These are phyloP conservation scores for Vinca minor DNA, from an alignment of 257 asterid species.

Conservation along the genomic window DNA sequence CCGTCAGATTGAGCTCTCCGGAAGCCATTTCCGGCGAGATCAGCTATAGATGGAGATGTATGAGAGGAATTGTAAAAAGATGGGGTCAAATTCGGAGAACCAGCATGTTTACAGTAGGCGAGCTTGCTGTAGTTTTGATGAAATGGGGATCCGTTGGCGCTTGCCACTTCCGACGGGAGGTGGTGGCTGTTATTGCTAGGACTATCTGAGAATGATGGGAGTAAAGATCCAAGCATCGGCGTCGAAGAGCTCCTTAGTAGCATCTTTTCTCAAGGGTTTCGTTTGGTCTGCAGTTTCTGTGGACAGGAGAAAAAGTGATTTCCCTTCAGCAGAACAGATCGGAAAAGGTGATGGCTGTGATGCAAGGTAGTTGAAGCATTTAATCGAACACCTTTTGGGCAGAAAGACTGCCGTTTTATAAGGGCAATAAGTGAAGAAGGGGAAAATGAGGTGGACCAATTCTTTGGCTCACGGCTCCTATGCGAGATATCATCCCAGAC, in stretches of 20 bases:
- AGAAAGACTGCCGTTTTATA: slow-evolving; percentile 1
- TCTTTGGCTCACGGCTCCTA: too few relatives aligned
- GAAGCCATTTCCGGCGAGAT: slow-evolving; percentile 27
- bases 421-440: not conserved
- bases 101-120: slow-evolving; percentile 22
- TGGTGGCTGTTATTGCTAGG: slow-evolving; percentile 33
- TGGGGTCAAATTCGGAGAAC: slow-evolving; percentile 24
- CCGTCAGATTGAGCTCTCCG: slow-evolving; percentile 73
- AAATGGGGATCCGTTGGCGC: slow-evolving; percentile 17
- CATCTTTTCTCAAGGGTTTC: slow-evolving; percentile 24
- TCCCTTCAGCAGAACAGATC: not conserved
- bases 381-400: slow-evolving; percentile 14
- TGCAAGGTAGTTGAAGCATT: too few relatives aligned
- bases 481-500: too few relatives aligned
- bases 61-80: slow-evolving; percentile 32
- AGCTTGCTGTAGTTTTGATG: slow-evolving; percentile 20
- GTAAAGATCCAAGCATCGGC: slow-evolving; percentile 73
- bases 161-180: slow-evolving; percentile 31
- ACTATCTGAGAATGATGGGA: slow-evolving; percentile 47
- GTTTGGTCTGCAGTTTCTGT: slow-evolving; percentile 1
- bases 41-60: slow-evolving; percentile 35
- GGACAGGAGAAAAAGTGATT: not conserved
- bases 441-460: too few relatives aligned
- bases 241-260: slow-evolving; percentile 84
- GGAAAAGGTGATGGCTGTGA: not conserved